Conservation (phyloP, 768 basidiomycete species). For the Suillus clintonianus region DNA sequence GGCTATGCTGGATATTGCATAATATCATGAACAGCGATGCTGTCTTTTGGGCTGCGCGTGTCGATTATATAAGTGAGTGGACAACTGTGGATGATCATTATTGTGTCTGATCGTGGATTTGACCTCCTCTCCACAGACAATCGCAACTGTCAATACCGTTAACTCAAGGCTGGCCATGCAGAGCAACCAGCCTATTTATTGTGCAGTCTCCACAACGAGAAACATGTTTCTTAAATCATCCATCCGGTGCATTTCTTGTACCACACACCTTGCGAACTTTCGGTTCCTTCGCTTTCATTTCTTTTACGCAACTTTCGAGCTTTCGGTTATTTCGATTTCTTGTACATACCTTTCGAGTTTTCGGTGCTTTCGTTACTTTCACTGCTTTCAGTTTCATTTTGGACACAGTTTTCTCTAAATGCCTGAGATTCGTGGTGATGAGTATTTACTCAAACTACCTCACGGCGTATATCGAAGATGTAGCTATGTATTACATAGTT, state of each 20-base stretch:
- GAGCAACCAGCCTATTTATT: neutral
- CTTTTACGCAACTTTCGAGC: too few relatives aligned
- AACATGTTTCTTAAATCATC: too few relatives aligned
- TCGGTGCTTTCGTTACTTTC: too few relatives aligned
- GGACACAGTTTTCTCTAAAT: neutral
- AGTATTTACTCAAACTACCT: too few relatives aligned
- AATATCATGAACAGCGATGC: neutral
- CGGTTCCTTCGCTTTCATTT: too few relatives aligned
- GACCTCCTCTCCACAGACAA: neutral
- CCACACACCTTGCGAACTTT: too few relatives aligned
- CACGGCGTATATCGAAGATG: neutral
- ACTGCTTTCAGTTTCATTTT: neutral
- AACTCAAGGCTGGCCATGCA: neutral
- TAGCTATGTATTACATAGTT: neutral
- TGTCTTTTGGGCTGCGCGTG: neutral
- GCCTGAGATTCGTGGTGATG: too few relatives aligned
- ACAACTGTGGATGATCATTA: too few relatives aligned
- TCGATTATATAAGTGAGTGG: neutral
- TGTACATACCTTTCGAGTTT: neutral
- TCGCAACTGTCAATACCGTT: too few relatives aligned
- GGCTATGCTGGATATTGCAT: slow-evolving; percentile 6
- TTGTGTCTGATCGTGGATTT: neutral
- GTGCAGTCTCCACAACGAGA: too few relatives aligned
- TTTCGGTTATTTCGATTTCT: neutral
- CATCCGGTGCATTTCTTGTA: too few relatives aligned